Evolutionary conservation across 176 grass and related monocot genomes (phyloP), one percentile per base, ranked within the genome.

Genomic region (Zoysia japonica): DNA sequence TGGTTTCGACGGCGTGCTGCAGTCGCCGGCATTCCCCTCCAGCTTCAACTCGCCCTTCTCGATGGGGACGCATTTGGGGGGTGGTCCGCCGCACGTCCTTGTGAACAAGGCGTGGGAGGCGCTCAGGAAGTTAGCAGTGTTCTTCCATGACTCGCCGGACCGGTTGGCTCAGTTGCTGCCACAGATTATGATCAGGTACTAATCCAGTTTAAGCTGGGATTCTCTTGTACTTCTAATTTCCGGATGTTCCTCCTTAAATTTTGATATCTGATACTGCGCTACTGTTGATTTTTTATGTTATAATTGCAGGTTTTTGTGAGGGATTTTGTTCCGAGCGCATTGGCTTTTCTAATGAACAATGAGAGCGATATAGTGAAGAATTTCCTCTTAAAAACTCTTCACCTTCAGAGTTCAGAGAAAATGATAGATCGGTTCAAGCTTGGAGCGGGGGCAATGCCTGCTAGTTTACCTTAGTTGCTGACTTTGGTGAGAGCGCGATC

Each of bases 341-440:
- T 97, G 73, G 89, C 94, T 62, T 97, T 97, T 70, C 80, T 97
- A 68, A 97, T 97, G 89, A 97, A 94, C 51, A 93, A 93, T 7
- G 94, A 97, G 67, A 78, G 84, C 0, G 94, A 97, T 40, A 97
- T 97, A 68, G 94, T 97, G 14, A 97, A 94, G 62, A 97, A 97
- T 47, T 97, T 97, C 14, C 91, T 97, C 52, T 76, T 88, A 56
- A 94, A 88, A 80, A 97, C 94, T 48, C 78, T 97, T 49, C 91
- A 88, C 41, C 88, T 97, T 69, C 94, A 97, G 76, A 90, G 89
- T 65, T 92, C 82, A 44, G 94, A 97, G 70, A 97, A 97, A 71
- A 94, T 85, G 82, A 80, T 97, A 44, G 94, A 97, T 46, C 89
- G 91, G 1, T 97, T 97, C 87, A 97, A 97, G 80, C 91, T 97